Evolutionary conservation across 352 stramenopile genomes (phyloP).

Genomic region (Peronosclerospora sorghi): DNA sequence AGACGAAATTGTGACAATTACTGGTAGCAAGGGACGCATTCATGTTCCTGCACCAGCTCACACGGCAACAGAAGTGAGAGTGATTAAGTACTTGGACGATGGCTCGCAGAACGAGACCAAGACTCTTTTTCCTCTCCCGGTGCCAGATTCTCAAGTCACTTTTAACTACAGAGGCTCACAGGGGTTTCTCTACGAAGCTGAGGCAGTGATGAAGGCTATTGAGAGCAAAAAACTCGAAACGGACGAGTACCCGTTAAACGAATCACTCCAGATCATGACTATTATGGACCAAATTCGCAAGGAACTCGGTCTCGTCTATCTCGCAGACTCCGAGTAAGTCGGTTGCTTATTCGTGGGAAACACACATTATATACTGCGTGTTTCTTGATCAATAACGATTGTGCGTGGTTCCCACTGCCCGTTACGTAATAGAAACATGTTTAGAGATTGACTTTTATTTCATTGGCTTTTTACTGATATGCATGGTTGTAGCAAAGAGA

Average conservation of each 20-base stretch:
- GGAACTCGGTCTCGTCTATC: constrained; percentile 39
- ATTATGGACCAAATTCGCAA: constrained; percentile 62
- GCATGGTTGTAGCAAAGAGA: too few species aligned
- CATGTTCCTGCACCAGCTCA: constrained; percentile 51
- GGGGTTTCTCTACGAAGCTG: constrained; percentile 75
- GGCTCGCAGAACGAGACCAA: constrained; percentile 19
- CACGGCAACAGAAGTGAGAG: constrained; percentile 35
- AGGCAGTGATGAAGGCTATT: constrained; percentile 54
- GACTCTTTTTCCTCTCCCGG: constrained; percentile 34
- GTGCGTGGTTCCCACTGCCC: too few species aligned
- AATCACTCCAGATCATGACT: constrained; percentile 43
- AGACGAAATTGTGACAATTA: constrained; percentile 59
- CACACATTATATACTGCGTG: too few species aligned
- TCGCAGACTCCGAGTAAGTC: constrained; percentile 13
- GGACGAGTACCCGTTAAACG: constrained; percentile 36
- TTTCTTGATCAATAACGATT: too few species aligned
- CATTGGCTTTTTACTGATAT: too few species aligned
- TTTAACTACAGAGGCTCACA: constrained; percentile 13
- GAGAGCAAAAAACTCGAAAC: constrained; percentile 28
- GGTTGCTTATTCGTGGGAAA: too few species aligned
- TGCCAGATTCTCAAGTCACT: constrained; percentile 3
- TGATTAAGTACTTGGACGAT: constrained; percentile 24
- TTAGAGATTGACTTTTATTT: too few species aligned
- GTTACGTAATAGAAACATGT: too few species aligned
- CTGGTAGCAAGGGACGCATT: constrained; percentile 62